Conservation (phyloP, 2,329 filamentous ascomycete species). For the Herpotrichia juniperi region DNA sequence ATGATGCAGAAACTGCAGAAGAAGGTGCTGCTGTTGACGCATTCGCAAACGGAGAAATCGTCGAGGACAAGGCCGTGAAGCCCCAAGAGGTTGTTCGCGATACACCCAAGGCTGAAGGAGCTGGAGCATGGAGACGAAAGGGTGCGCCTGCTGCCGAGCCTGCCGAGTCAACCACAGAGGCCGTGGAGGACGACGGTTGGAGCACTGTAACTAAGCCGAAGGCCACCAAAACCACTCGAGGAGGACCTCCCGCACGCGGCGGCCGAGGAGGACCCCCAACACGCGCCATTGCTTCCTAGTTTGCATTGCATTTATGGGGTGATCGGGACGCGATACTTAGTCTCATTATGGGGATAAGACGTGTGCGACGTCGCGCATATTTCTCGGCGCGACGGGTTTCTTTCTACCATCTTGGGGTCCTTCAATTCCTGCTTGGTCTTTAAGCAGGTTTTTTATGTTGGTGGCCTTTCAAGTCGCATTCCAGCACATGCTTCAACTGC, state of each 20-base stretch:
- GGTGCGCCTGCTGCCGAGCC: constrained; percentile 38
- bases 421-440: constrained; percentile 25
- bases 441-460: constrained; percentile 29
- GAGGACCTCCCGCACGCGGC: constrained; percentile 37
- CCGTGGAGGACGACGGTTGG: constrained; percentile 60
- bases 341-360: constrained; percentile 25
- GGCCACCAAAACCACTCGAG: constrained; percentile 18
- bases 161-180: constrained; percentile 51
- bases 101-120: constrained; percentile 42
- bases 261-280: constrained; percentile 47
- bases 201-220: constrained; percentile 58
- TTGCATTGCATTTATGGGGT: constrained; percentile 5
- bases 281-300: constrained; percentile 56
- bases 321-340: constrained; percentile 9
- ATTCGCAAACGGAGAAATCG: constrained; percentile 57
- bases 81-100: constrained; percentile 61
- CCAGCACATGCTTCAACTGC: constrained; percentile 10
- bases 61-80: constrained; percentile 60
- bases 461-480: constrained; percentile 25
- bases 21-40: constrained; percentile 52
- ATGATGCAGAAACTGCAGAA: constrained; percentile 38
- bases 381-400: constrained; percentile 26
- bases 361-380: constrained; percentile 34
- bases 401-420: constrained; percentile 24
- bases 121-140: constrained; percentile 48